phyloP scores from a whole-genome alignment of 441 rosid species.

The Pelargonium myrrhifolium region DNA sequence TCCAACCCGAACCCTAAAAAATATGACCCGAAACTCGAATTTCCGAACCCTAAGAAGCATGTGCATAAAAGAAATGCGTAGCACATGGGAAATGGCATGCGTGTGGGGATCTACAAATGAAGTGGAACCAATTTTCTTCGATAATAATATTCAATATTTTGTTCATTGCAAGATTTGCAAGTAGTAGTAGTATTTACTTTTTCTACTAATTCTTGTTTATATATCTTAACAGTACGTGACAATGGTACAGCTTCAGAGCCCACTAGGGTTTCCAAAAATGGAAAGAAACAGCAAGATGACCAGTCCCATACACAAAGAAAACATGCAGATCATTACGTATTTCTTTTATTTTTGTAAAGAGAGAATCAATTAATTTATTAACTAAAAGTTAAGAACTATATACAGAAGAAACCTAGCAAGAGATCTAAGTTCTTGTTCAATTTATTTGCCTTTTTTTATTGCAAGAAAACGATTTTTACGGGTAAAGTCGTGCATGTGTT shows the following conservation, averaged over 20 bases:
- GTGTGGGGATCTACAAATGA: not conserved
- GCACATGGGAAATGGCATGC: not conserved
- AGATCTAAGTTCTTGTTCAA: too few relatives aligned
- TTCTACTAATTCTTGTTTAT: not conserved
- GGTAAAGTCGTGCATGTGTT: too few relatives aligned
- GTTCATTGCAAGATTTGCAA: not conserved
- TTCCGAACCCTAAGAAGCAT: not conserved
- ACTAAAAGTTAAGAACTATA: too few relatives aligned
- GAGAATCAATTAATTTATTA: too few relatives aligned
- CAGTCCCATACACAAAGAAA: not conserved
- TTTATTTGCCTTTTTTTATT: too few relatives aligned
- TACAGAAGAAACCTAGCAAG: too few relatives aligned
- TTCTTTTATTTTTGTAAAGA: too few relatives aligned
- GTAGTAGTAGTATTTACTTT: not conserved
- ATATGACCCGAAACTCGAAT: too few relatives aligned
- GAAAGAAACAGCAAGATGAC: not conserved
- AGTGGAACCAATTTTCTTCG: too few relatives aligned
- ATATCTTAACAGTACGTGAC: not conserved
- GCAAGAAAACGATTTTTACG: too few relatives aligned
- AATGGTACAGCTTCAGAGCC: not conserved
- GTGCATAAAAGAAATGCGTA: not conserved
- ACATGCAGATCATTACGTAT: too few relatives aligned
- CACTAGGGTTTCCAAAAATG: not conserved
- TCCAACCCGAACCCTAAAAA: too few relatives aligned
- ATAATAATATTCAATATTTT: not conserved